Base-by-base conservation (phyloP, 179 eudicot genomes). In the Heliamphora pulchella region DNA sequence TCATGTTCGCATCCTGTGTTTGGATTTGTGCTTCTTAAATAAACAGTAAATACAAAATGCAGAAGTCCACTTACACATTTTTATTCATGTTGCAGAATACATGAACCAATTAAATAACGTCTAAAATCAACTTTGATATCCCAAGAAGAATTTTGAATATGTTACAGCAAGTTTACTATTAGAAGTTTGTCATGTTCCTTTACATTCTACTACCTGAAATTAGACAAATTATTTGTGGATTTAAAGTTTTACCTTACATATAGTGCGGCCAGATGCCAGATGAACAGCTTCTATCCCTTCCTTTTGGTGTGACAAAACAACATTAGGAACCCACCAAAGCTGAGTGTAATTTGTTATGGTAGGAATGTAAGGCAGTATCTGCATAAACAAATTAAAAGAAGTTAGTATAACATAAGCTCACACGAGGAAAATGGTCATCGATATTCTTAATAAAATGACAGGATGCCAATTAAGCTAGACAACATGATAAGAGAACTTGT, bases 321-420 rank as follows among this genome's bases (percentile, higher is more conserved):
- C 99, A 84, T 96, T 96, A 74, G 99, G 98, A 75, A 96, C 92
- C 99, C 99, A 96, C 99, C 99, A 96, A 68, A 96, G 89, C 84
- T 91, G 90, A 13, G 99, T 96, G 77, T 94, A 81, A 72, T 96
- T 96, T 84, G 98, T 92, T 83, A 96, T 94, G 48, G 99, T 96
- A 53, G 99, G 99, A 83, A 96, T 80, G 61, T 96, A 96, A 73
- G 83, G 86, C 68, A 75, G 63, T 80, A 87, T 73, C 99, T 96
- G 94, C 88, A 86, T 77, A 72, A 87, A 67, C 76, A 80, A 79
- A 78, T 11, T 46, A 66, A 68, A 57, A 68, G 69, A 31, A 31
- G 39, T 31, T 31, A 31, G 0, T 11, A 43, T 10, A 14, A 31
- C 48, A 58, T 5, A 6, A 41, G 43, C 17, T 70, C 44, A 58